Percentiles rank a stretch among this genome's conserved stretches.
Evolutionary conservation across 495 filamentous ascomycete species (phyloP).

Genomic region (Tuber brumale): DNA sequence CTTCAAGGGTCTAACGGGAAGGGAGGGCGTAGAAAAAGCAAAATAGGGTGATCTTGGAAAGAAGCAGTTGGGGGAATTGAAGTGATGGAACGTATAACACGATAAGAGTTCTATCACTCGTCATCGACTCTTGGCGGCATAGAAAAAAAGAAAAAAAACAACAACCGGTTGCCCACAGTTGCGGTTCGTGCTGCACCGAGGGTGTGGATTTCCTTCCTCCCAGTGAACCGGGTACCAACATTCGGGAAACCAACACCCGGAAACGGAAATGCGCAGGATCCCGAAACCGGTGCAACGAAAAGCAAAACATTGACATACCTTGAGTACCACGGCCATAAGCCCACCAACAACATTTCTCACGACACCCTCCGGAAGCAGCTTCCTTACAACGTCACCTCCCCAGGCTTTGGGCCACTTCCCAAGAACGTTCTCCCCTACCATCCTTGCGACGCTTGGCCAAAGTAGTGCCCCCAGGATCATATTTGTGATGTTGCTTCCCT

Average conservation of each 20-base stretch:
- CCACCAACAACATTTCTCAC: conserved; percentile 42
- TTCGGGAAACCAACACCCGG: conserved; percentile 11
- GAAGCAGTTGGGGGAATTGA: background rate
- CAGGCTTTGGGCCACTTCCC: conserved; percentile 38
- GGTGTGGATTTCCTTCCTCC: background rate
- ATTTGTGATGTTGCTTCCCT: conserved; percentile 41
- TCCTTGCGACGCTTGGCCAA: conserved; percentile 39
- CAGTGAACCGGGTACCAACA: conserved; percentile 7
- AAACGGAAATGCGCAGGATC: background rate
- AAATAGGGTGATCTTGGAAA: conserved; percentile 3
- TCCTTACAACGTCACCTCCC: conserved; percentile 39
- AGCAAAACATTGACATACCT: conserved; percentile 31
- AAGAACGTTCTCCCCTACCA: conserved; percentile 37
- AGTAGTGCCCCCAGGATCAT: conserved; percentile 40
- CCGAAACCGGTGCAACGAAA: background rate
- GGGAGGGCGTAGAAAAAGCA: background rate
- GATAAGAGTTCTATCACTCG: conserved; percentile 1
- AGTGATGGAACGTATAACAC: background rate
- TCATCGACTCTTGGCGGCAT: background rate
- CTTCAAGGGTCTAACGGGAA: background rate
- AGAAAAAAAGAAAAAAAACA: background rate
- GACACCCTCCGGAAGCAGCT: conserved; percentile 36
- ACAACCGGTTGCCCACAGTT: conserved; percentile 10
- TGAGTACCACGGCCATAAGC: conserved; percentile 40
- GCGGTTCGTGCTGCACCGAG: conserved; percentile 4